Conservation (phyloP, 2,329 filamentous ascomycete genomes). For the Diaporthe nobilis region DNA sequence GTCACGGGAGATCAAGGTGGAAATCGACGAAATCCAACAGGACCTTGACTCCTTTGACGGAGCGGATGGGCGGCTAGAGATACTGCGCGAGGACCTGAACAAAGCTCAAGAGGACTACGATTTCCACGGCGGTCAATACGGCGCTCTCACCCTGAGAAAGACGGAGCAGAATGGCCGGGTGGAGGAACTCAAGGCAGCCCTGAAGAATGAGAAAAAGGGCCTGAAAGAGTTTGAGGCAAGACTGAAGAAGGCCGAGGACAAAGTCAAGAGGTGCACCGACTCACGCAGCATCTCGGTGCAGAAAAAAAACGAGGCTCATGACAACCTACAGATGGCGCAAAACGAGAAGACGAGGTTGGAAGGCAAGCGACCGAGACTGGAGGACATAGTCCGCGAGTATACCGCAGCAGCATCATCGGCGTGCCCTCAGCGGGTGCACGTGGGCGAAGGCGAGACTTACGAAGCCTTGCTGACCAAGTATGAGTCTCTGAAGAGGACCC, state of each 20-base stretch:
- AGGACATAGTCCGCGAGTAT: constrained; percentile 66
- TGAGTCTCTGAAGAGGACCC: constrained; percentile 63
- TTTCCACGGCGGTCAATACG: constrained; percentile 69
- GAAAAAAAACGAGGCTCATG: constrained; percentile 74
- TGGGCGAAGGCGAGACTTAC: constrained; percentile 76
- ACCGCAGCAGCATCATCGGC: constrained; percentile 67
- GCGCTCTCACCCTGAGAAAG: constrained; percentile 64
- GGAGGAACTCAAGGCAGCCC: constrained; percentile 56
- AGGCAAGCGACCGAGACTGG: constrained; percentile 62
- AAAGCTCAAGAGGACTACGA: constrained; percentile 61
- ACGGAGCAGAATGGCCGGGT: constrained; percentile 60
- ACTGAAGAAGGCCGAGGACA: constrained; percentile 69
- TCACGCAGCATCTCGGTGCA: constrained; percentile 67
- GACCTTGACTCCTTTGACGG: constrained; percentile 78
- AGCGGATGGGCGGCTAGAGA: constrained; percentile 75
- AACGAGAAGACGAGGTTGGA: constrained; percentile 61
- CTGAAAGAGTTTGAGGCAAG: constrained; percentile 59
- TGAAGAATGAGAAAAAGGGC: constrained; percentile 50
- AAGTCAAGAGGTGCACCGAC: constrained; percentile 62
- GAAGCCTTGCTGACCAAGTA: constrained; percentile 70
- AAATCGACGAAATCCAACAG: constrained; percentile 65
- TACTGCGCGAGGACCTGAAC: constrained; percentile 69
- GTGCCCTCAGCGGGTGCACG: constrained; percentile 68
- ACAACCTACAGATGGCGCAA: constrained; percentile 63
- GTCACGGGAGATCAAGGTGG: constrained; percentile 72